A percentile compares a stretch with the other conserved stretches of the same genome.
phyloP scores from a whole-genome alignment of 805 yeast genomes.

The Yamadazyma laniorum region DNA sequence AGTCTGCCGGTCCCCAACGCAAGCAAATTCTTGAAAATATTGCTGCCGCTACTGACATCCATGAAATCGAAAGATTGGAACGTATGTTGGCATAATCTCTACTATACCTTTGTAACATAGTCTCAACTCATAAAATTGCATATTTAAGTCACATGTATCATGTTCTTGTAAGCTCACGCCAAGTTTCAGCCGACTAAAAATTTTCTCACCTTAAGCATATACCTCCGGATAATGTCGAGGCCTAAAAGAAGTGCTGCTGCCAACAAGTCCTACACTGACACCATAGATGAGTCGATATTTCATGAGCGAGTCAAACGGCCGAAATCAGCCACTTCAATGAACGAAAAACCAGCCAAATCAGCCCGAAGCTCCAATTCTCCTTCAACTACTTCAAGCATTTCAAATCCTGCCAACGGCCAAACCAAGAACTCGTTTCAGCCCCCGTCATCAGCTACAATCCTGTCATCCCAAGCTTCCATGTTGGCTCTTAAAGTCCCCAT shows the following conservation, averaged over 20 bases:
- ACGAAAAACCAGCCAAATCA: slow-evolving; percentile 3
- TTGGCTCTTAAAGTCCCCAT: slow-evolving; percentile 32
- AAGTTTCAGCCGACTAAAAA: slow-evolving; percentile 1
- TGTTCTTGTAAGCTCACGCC: too few relatives aligned
- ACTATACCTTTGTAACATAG: too few relatives aligned
- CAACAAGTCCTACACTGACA: slow-evolving; percentile 35
- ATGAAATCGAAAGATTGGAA: slow-evolving; percentile 45
- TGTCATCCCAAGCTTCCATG: not conserved
- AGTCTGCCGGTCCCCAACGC: slow-evolving; percentile 19
- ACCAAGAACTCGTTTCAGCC: not conserved
- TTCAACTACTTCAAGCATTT: not conserved
- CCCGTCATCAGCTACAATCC: not conserved
- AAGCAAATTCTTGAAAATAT: slow-evolving; percentile 51
- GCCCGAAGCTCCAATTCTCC: not conserved
- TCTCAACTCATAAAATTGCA: too few relatives aligned
- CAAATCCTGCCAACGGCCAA: not conserved
- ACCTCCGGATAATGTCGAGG: slow-evolving; percentile 19
- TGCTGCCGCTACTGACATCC: slow-evolving; percentile 62
- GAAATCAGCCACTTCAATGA: slow-evolving; percentile 1
- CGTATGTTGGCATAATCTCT: slow-evolving; percentile 1
- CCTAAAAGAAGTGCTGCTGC: slow-evolving; percentile 39
- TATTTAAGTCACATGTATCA: too few relatives aligned
- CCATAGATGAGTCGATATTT: slow-evolving; percentile 25
- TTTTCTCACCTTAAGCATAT: not conserved
- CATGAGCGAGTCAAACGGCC: slow-evolving; percentile 17